phyloP scores from a whole-genome alignment of 306 rosid species.

The Hippophae gyantsensis region DNA sequence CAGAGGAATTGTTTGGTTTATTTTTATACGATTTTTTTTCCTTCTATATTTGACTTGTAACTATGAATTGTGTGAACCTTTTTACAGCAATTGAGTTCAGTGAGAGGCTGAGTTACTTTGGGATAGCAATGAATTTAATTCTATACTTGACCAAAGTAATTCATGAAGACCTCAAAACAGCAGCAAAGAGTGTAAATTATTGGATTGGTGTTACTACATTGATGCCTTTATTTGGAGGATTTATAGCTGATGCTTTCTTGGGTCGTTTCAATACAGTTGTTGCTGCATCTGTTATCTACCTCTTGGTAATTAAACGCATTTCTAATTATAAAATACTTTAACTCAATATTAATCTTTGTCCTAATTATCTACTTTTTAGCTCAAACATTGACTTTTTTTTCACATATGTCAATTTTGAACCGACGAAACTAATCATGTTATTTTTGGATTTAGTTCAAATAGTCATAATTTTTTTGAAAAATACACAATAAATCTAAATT shows the following conservation, averaged over 20 bases:
- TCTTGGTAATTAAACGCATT: constrained; percentile 36
- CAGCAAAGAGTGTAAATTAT: constrained; percentile 73
- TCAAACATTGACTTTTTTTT: too few species aligned
- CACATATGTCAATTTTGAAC: too few species aligned
- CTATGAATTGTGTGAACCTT: neutral
- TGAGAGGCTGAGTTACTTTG: constrained; percentile 84
- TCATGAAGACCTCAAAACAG: constrained; percentile 67
- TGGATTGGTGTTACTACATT: constrained; percentile 91
- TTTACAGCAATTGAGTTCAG: constrained; percentile 80
- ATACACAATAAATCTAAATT: too few species aligned
- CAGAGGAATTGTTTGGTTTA: too few species aligned
- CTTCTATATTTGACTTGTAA: neutral
- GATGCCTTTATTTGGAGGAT: constrained; percentile 79
- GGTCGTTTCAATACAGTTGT: constrained; percentile 76
- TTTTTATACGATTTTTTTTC: neutral
- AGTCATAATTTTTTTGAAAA: too few species aligned
- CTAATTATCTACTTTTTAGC: too few species aligned
- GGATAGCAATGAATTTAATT: constrained; percentile 73
- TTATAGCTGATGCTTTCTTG: constrained; percentile 81
- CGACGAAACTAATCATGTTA: too few species aligned
- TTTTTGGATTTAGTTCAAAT: too few species aligned
- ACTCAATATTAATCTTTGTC: neutral
- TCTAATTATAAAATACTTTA: neutral
- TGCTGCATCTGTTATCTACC: constrained; percentile 48
- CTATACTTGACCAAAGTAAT: constrained; percentile 69